phyloP scores from a whole-genome alignment of 139 green algal species.

The Auxenochlorella pyrenoidosa region DNA sequence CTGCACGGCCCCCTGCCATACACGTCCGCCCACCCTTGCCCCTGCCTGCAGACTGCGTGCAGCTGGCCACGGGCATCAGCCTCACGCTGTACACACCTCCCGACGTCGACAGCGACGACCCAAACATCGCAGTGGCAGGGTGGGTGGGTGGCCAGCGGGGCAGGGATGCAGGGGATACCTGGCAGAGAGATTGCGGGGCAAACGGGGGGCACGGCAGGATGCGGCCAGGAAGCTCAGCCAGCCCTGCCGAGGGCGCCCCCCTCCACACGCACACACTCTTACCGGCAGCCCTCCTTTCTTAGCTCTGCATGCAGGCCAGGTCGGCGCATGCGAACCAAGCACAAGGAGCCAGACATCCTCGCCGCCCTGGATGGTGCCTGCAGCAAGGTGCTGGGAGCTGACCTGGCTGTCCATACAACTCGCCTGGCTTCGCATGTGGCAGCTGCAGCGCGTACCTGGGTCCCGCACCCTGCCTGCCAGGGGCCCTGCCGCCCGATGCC shows the following conservation, averaged over 20 bases:
- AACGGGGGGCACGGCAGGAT: too few species aligned
- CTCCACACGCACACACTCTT: background rate
- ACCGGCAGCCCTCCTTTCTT: background rate
- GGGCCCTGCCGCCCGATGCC: too few species aligned
- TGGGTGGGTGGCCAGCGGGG: background rate
- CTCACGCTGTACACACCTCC: conserved; percentile 2
- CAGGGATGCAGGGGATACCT: too few species aligned
- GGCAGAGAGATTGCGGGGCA: too few species aligned
- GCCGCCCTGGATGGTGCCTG: conserved; percentile 1
- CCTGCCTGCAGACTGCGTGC: conserved; percentile 13
- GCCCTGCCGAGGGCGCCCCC: too few species aligned
- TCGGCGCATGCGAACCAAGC: background rate
- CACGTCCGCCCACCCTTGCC: background rate
- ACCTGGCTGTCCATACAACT: too few species aligned
- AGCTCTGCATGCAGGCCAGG: conserved; percentile 1
- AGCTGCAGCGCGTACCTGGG: background rate
- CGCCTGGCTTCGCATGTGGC: too few species aligned
- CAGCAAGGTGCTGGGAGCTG: background rate
- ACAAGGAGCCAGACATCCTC: background rate
- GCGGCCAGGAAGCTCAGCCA: too few species aligned
- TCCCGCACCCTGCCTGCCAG: too few species aligned
- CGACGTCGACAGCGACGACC: conserved; percentile 3
- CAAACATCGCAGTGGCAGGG: conserved; percentile 22
- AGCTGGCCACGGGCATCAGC: background rate
- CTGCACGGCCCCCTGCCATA: background rate